Evolutionary conservation across 345 rosid species (phyloP).

Genomic region (Rhodamnia rubescens): DNA sequence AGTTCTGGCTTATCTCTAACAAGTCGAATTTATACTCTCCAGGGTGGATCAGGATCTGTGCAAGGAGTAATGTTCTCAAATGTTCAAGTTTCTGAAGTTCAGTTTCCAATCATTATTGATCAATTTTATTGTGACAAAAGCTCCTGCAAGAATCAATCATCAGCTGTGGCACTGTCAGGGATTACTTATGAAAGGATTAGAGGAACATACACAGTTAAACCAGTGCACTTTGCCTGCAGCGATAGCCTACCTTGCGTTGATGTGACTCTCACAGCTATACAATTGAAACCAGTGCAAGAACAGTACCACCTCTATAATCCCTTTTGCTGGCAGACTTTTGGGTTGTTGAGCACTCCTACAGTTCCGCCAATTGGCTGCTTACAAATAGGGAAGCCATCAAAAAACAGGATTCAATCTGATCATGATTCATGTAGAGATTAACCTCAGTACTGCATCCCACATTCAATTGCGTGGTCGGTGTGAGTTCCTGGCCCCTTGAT

Average conservation of each 20-base stretch:
- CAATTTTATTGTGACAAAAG: constrained; percentile 85
- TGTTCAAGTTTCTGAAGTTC: constrained; percentile 83
- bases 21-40: constrained; percentile 16
- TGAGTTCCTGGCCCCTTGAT: constrained; percentile 43
- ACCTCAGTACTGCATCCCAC: neutral
- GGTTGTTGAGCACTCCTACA: constrained; percentile 66
- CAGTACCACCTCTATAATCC: constrained; percentile 68
- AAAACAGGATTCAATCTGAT: constrained; percentile 49
- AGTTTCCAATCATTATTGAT: constrained; percentile 82
- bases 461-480: constrained; percentile 41
- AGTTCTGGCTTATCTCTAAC: neutral
- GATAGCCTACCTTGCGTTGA: constrained; percentile 79
- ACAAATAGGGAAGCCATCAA: constrained; percentile 78
- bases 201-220: constrained; percentile 89
- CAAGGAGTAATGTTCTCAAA: constrained; percentile 84
- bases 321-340: constrained; percentile 93
- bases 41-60: constrained; percentile 94
- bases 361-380: constrained; percentile 80
- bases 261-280: constrained; percentile 51
- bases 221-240: constrained; percentile 90
- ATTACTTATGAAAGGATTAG: constrained; percentile 67
- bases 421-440: constrained; percentile 51
- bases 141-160: constrained; percentile 61
- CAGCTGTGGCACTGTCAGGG: constrained; percentile 82
- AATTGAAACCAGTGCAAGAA: constrained; percentile 65